Evolutionary conservation across 169 alveolate species (phyloP).

Genomic region (Perkinsus marinus): DNA sequence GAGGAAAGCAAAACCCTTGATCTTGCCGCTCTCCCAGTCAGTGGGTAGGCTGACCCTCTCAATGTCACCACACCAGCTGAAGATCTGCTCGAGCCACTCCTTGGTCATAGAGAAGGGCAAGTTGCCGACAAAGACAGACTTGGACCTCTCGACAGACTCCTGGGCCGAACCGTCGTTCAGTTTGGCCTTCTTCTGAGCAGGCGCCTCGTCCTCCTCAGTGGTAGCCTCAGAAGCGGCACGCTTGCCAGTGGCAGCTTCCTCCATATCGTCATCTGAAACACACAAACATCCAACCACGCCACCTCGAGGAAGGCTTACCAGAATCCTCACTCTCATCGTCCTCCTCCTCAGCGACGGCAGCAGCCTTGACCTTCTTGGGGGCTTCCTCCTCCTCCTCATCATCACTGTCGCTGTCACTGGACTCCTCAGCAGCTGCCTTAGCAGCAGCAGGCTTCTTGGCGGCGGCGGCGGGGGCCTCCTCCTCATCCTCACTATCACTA

Average conservation of each 20-base stretch:
- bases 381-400: not conserved
- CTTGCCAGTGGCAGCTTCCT: not conserved
- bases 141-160: not conserved
- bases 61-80: constrained; percentile 1
- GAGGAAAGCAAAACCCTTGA: constrained; percentile 1
- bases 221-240: not conserved
- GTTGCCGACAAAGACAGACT: constrained; percentile 57
- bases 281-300: not conserved
- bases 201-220: not conserved
- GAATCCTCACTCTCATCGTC: not conserved
- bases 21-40: not conserved
- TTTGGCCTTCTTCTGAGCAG: not conserved
- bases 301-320: not conserved
- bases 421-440: not conserved
- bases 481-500: not conserved
- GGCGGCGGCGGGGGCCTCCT: not conserved
- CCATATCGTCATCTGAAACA: not conserved
- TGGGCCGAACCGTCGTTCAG: not conserved
- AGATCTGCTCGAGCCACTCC: constrained; percentile 2
- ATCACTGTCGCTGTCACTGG: not conserved
- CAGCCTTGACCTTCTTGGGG: not conserved
- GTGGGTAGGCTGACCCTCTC: constrained; percentile 3
- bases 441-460: not conserved
- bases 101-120: constrained; percentile 31
- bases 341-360: not conserved